Base-by-base conservation (phyloP, 2,329 filamentous ascomycete genomes). In the Calycina herbarum region DNA sequence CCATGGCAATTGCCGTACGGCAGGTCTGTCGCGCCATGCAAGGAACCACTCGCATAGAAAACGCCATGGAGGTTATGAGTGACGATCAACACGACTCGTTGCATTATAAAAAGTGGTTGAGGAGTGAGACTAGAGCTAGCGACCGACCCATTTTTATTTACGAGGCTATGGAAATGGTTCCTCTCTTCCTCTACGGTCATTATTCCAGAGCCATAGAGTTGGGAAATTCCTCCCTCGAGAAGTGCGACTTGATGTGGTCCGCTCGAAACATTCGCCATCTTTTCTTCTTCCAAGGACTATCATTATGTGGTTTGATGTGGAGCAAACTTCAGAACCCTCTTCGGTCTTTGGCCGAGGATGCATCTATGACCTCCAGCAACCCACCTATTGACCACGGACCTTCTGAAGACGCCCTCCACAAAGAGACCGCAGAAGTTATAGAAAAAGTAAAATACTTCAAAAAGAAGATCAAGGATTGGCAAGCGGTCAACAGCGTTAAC, bases 11-110 rank as follows among this genome's bases (percentile, higher is more conserved):
- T 66, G 83, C 85, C 2, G 81, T 89, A 3, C 81, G 89, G 60
- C 91, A 94, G 74, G 82, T 85, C 29, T 85, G 83, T 61, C 85
- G 89, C 59, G 89, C 91, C 27, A 78, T 94, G 24, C 89, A 93
- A 74, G 91, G 91, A 63, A 94, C 93, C 76, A 94, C 91, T 0
- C 77, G 78, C 2, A 76, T 79, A 11, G 79, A 83, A 10, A 65
- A 70, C 24, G 61, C 76, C 3, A 73, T 80, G 0, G 80, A 83
- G 20, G 81, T 93, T 11, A 84, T 94, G 80, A 85, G 82, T 51
- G 91, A 94, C 69, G 81, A 86, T n/a, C 81, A 86, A 57, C 91
- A 94, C 72, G 82, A 85, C 64, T 82, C 85, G 1, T 70, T 76
- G 1, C 76, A 77, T 1, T 90, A 89, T 77, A 88, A 82, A 82